phyloP scores from a whole-genome alignment of 306 rosid genomes.

The Delonix regia region DNA sequence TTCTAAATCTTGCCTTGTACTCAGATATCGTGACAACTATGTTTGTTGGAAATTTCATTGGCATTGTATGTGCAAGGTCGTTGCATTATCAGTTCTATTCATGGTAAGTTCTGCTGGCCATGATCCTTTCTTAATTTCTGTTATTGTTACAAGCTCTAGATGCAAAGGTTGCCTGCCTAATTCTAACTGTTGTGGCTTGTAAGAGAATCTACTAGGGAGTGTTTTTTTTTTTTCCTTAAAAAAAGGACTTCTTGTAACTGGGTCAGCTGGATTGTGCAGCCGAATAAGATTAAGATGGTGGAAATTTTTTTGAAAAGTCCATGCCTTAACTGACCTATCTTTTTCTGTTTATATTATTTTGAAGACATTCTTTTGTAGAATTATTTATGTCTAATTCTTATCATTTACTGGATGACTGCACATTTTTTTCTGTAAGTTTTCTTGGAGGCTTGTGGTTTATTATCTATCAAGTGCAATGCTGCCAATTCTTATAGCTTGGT shows the following conservation, averaged over 20 bases:
- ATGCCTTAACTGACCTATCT: not conserved
- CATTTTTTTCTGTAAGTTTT: not conserved
- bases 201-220: not conserved
- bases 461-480: not conserved
- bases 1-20: slow-evolving; percentile 33
- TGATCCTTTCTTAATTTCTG: slow-evolving; percentile 9
- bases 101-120: slow-evolving; percentile 66
- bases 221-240: not conserved
- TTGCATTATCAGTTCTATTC: slow-evolving; percentile 96
- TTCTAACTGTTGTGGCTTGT: not conserved
- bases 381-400: not conserved
- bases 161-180: slow-evolving; percentile 24
- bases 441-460: not conserved
- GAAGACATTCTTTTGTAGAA: not conserved
- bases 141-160: slow-evolving; percentile 9
- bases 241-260: not conserved
- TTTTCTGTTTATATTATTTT: slow-evolving; percentile 15
- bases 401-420: slow-evolving; percentile 4
- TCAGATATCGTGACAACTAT: slow-evolving; percentile 90
- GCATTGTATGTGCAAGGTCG: slow-evolving; percentile 87
- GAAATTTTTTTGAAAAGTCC: not conserved
- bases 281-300: not conserved
- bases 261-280: slow-evolving; percentile 1
- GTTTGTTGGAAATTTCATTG: slow-evolving; percentile 93
- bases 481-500: slow-evolving; percentile 30